Base-by-base conservation (phyloP, 805 yeast species). In the Lipomyces starkeyi region DNA sequence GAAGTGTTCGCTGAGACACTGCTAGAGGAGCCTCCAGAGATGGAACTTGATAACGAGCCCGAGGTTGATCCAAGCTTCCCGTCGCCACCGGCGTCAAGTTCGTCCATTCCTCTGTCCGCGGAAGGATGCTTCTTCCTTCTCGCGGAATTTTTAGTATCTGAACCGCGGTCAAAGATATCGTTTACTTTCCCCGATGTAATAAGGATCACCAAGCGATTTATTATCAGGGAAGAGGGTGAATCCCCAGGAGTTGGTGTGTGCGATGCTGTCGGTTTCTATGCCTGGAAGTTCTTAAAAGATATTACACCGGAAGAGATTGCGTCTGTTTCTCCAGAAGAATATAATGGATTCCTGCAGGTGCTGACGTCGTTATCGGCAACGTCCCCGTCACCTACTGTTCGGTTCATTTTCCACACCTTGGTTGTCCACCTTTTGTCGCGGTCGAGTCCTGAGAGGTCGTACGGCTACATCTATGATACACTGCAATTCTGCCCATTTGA, bases 401-500 rank as follows among this genome's bases (percentile, higher is more conserved):
- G 85, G 72, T 75, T 77, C 71, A 80, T 86, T 37, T 80, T 83
- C 11, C 85, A 87, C 73, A 88, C 93, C 0, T 79, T 91, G 56
- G 78, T 91, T 47, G 87, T 90, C 1, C 87, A 87, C 72, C 74
- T 91, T 1, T 79, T 94, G 72, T 84, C 89, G 8, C 75, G 84
- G 25, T 77, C 87, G 40, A 85, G 88, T 0, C 91, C 90, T 67
- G 80, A 80, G 0, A 78, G 82, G 13, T 78, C 90, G 0, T 91
- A 86, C 77, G 80, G 80, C 2, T 91, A 90, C 75, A 79, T 91
- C 17, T 75, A 82, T 29, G 92, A 91, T 74, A 83, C 92, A 0
- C 80, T 94, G 61, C 79, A 81, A 35, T 81, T 84, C 62, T 90
- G 94, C 74, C 93, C 95, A 1, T 86, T 83, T 74, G 86, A 83